phyloP scores from a whole-genome alignment of 1,139 yeast genomes.

The Saccharomyces hybrid region DNA sequence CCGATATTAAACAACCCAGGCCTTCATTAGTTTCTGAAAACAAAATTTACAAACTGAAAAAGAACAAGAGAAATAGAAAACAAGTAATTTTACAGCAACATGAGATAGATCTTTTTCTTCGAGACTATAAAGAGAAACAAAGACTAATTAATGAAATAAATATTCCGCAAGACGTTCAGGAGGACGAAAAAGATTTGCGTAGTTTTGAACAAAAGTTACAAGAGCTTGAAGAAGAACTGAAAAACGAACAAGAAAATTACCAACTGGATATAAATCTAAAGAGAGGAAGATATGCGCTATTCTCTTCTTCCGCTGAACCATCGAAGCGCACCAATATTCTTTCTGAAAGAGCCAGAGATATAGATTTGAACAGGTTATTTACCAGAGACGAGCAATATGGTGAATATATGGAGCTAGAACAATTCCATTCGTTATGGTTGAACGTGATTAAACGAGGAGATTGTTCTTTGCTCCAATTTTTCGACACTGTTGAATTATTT shows the following conservation, averaged over 20 bases:
- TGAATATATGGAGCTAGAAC: slow-evolving; percentile 49
- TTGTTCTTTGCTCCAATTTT: slow-evolving; percentile 45
- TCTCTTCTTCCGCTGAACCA: slow-evolving; percentile 12
- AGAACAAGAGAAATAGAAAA: slow-evolving; percentile 36
- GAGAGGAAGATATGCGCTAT: slow-evolving; percentile 19
- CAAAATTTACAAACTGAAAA: slow-evolving; percentile 23
- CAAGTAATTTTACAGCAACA: slow-evolving; percentile 54
- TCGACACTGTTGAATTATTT: slow-evolving; percentile 36
- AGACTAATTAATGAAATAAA: slow-evolving; percentile 6
- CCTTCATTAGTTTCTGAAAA: slow-evolving; percentile 8
- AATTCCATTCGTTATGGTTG: slow-evolving; percentile 45
- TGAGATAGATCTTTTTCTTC: slow-evolving; percentile 51
- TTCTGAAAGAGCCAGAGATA: slow-evolving; percentile 43
- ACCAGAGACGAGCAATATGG: slow-evolving; percentile 60
- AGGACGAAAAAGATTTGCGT: slow-evolving; percentile 25
- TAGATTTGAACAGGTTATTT: slow-evolving; percentile 46
- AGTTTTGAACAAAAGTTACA: slow-evolving; percentile 40
- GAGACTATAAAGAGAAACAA: slow-evolving; percentile 40
- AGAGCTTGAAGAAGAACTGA: slow-evolving; percentile 32
- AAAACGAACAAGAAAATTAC: slow-evolving; percentile 31
- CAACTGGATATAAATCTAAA: slow-evolving; percentile 25
- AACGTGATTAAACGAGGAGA: slow-evolving; percentile 34
- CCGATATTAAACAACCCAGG: slow-evolving; percentile 12
- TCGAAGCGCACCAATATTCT: slow-evolving; percentile 32
- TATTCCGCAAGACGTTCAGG: background rate